These are phyloP conservation scores for Acer campestre DNA, from an alignment of 345 rosid genomes.

Conservation along the genomic window DNA sequence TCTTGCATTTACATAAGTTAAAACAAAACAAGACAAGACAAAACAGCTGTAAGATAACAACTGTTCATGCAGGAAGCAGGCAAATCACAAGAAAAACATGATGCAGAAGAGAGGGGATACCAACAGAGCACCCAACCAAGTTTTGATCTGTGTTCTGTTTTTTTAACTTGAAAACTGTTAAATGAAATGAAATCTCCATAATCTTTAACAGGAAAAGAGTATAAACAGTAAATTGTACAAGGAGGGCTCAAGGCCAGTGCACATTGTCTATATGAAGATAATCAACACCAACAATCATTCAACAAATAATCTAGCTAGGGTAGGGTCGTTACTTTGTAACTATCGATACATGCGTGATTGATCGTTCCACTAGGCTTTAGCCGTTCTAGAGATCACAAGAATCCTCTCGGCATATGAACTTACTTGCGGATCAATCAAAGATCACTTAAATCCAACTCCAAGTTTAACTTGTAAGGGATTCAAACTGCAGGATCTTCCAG, in stretches of 20 bases:
- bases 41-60: neutral
- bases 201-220: neutral
- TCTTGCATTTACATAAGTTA: neutral
- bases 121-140: neutral
- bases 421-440: neutral
- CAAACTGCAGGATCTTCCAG: constrained; percentile 74
- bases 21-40: neutral
- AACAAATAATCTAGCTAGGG: constrained; percentile 30
- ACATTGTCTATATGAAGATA: constrained; percentile 22
- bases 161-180: neutral
- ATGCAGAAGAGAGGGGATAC: neutral
- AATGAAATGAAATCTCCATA: constrained; percentile 14
- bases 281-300: constrained; percentile 24
- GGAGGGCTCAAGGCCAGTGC: constrained; percentile 16
- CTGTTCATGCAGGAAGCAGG: neutral
- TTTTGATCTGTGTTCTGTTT: neutral
- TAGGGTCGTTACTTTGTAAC: neutral
- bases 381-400: neutral
- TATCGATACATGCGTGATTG: constrained; percentile 7
- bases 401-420: constrained; percentile 2
- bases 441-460: constrained; percentile 1
- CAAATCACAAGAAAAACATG: neutral
- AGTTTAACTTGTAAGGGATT: constrained; percentile 16
- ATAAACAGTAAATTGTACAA: constrained; percentile 22
- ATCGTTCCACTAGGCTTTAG: constrained; percentile 16